Conservation (phyloP, 1,139 yeast genomes). For the Suzukiozyma palmioleophila region DNA sequence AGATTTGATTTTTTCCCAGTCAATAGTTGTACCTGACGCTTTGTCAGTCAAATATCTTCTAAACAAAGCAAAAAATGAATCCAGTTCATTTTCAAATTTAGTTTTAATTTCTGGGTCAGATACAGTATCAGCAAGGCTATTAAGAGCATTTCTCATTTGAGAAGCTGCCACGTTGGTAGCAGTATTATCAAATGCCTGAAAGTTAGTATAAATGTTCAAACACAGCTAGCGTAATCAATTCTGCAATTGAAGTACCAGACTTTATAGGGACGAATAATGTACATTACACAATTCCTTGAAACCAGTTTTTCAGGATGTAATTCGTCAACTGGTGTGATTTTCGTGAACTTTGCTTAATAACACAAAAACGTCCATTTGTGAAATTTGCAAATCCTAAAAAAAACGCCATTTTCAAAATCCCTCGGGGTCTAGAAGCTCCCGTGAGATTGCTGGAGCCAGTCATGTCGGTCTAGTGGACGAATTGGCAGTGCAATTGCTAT, state of each 20-base stretch:
- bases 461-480: too few species aligned
- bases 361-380: too few species aligned
- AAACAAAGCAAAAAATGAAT: conserved; percentile 86
- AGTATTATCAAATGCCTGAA: conserved; percentile 86
- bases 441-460: too few species aligned
- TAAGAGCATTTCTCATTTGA: conserved; percentile 95
- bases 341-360: too few species aligned
- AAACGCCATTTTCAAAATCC: too few species aligned
- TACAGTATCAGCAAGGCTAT: conserved; percentile 81
- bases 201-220: conserved; percentile 17
- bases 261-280: conserved; percentile 5
- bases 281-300: too few species aligned
- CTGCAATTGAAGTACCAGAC: conserved; percentile 11
- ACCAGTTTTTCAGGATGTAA: too few species aligned
- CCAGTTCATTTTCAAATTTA: conserved; percentile 89
- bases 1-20: conserved; percentile 95
- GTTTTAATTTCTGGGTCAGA: conserved; percentile 50
- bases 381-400: too few species aligned
- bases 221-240: background rate
- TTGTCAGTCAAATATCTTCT: conserved; percentile 89
- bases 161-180: conserved; percentile 96
- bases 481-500: too few species aligned
- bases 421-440: too few species aligned
- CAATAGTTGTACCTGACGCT: conserved; percentile 78
- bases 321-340: too few species aligned